phyloP scores from a whole-genome alignment of 1,284 basidiomycete genomes.

The Agroathelia rolfsii region DNA sequence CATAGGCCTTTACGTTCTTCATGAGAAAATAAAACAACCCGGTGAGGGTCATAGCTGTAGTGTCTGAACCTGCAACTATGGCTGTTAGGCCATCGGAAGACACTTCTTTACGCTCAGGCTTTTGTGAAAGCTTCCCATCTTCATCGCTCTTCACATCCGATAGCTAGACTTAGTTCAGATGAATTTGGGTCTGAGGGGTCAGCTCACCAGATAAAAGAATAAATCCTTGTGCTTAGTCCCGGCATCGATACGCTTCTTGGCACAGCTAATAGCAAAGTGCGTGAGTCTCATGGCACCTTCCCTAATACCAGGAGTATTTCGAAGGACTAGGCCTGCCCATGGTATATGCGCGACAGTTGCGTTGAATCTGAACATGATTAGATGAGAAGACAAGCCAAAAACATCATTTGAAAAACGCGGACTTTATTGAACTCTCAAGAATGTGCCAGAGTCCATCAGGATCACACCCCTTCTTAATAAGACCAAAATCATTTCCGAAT shows the following conservation, averaged over 20 bases:
- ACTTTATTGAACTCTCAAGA: slow-evolving; percentile 29
- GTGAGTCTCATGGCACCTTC: slow-evolving; percentile 22
- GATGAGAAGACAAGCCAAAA: slow-evolving; percentile 4
- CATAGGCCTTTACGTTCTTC: slow-evolving; percentile 31
- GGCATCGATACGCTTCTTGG: slow-evolving; percentile 22
- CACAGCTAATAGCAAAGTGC: slow-evolving; percentile 22
- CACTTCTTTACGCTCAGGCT: slow-evolving; percentile 26
- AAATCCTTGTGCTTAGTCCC: slow-evolving; percentile 35
- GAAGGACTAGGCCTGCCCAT: slow-evolving; percentile 27
- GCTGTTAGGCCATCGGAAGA: slow-evolving; percentile 36
- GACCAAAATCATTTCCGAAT: slow-evolving; percentile 38
- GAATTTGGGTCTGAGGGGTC: neutral
- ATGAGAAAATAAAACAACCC: slow-evolving; percentile 37
- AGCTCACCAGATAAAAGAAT: slow-evolving; percentile 32
- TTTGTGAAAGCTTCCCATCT: slow-evolving; percentile 1
- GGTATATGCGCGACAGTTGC: slow-evolving; percentile 30
- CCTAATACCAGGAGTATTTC: slow-evolving; percentile 21
- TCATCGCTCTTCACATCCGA: neutral
- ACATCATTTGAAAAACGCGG: slow-evolving; percentile 11
- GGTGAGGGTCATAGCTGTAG: slow-evolving; percentile 36
- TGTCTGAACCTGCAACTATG: slow-evolving; percentile 51
- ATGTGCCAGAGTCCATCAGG: slow-evolving; percentile 25
- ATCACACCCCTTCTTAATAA: slow-evolving; percentile 30
- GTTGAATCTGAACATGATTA: slow-evolving; percentile 19
- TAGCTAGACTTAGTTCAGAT: slow-evolving; percentile 1